Conservation (phyloP, 441 rosid genomes). For the Erodium texanum region DNA sequence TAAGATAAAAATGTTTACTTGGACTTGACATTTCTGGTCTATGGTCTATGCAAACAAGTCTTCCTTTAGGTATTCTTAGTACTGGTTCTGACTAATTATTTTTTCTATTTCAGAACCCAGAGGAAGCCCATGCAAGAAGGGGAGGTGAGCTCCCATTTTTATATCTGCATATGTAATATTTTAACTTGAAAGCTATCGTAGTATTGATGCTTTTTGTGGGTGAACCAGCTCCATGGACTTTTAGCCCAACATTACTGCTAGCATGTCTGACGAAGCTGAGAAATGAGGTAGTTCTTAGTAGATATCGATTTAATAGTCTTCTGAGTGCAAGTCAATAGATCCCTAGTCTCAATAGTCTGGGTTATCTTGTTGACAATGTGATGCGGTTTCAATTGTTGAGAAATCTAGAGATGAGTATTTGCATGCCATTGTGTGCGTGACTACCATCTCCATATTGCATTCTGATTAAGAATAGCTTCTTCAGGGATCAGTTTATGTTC, state of each 20-base stretch:
- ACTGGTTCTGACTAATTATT: slow-evolving; percentile 15
- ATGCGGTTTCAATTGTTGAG: too few species aligned
- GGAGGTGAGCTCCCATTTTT: slow-evolving; percentile 56
- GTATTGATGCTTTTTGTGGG: slow-evolving; percentile 19
- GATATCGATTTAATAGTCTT: background rate
- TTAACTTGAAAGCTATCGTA: slow-evolving; percentile 5
- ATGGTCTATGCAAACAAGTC: background rate
- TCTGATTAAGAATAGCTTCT: slow-evolving; percentile 15
- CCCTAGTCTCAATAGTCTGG: too few species aligned
- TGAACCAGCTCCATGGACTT: slow-evolving; percentile 86
- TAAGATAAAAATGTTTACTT: background rate
- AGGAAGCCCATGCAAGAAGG: slow-evolving; percentile 93
- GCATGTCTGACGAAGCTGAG: slow-evolving; percentile 55
- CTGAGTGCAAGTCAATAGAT: background rate
- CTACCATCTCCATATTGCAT: background rate
- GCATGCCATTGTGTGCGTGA: background rate
- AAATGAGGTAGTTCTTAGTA: slow-evolving; percentile 40
- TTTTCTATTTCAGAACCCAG: slow-evolving; percentile 50
- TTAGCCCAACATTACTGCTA: slow-evolving; percentile 52
- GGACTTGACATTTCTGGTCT: background rate
- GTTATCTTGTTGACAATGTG: too few species aligned
- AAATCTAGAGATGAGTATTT: too few species aligned
- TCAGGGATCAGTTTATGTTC: slow-evolving; percentile 78
- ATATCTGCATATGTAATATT: slow-evolving; percentile 11
- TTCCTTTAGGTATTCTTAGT: slow-evolving; percentile 8